Evolutionary conservation across 2,329 filamentous ascomycete species (phyloP), one percentile per base, ranked within the genome.

Genomic region (Talaromyces sp.): DNA sequence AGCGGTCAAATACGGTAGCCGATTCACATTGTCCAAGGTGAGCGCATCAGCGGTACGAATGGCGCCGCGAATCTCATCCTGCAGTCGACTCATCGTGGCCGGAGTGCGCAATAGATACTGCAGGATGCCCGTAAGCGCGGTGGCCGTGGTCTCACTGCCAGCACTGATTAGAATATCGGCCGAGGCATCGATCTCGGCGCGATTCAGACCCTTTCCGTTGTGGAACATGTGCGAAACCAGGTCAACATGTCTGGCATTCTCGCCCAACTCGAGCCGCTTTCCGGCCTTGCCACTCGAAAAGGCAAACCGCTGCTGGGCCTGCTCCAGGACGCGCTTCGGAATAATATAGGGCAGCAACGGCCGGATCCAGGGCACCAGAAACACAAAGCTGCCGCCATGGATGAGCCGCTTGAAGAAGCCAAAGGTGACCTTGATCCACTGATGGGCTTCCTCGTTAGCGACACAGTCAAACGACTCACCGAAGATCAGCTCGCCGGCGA

Each of bases 1-100:
- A 14, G 83, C 82, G 61, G 87, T 78, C 1, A 88, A 76, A 2
- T 85, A 65, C 0, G 82, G 82, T 0, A 87, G 74, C 1, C 67
- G 67, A 63, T 86, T 82, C 1, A 87, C 67, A 70, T 72, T 67
- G 76, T 82, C 59, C 14, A 67, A 16, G 12, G 34, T 56, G 31
- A 65, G 12, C 75, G 69, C 60, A 74, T 72, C 0, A 79, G 78
- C 54, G 73, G 66, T 23, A 40, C 56, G 12, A 16, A 10, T 69
- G 42, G 59, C 65, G 59, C 69, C 70, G 0, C 75, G 68, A 0
- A 87, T 74, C 65, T 86, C 83, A 0, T 69, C 64, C 1, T 78
- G 71, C 0, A 87, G 73, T 63, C 84, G 79, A 0, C 67, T 63
- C n/a, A 78, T 74, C 0, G 84, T 72, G 4, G 69, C 61, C 0